Evolutionary conservation across 2,329 filamentous ascomycete genomes (phyloP).

Genomic region (Colletotrichum graminicola): DNA sequence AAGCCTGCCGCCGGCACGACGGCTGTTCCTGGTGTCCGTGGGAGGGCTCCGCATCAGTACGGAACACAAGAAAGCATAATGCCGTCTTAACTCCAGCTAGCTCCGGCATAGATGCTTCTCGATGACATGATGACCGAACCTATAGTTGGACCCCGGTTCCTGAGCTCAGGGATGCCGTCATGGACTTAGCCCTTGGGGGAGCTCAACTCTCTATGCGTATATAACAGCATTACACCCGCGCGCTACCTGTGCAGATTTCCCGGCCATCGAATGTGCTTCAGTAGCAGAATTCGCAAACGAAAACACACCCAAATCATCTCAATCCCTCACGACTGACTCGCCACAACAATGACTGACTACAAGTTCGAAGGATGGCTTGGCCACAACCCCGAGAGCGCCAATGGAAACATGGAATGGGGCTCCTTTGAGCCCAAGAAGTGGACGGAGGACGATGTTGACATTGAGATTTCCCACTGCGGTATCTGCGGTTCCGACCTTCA

Average conservation of each 20-base stretch:
- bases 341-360: constrained; percentile 52
- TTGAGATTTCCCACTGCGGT: constrained; percentile 74
- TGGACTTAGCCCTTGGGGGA: constrained; percentile 4
- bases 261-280: background rate
- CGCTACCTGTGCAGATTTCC: background rate
- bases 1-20: constrained; percentile 18
- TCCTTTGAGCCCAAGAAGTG: constrained; percentile 74
- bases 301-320: no score
- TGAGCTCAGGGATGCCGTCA: constrained; percentile 36
- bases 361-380: constrained; percentile 68
- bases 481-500: constrained; percentile 75
- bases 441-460: constrained; percentile 75
- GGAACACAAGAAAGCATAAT: constrained; percentile 10
- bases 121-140: constrained; percentile 25
- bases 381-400: constrained; percentile 52
- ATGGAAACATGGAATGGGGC: constrained; percentile 68
- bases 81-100: constrained; percentile 34
- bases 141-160: background rate
- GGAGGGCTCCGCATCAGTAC: background rate
- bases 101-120: constrained; percentile 25
- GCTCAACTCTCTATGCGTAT: background rate
- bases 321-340: background rate
- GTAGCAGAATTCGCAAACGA: background rate
- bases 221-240: constrained; percentile 1
- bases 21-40: constrained; percentile 9